Conservation (phyloP, 495 filamentous ascomycete genomes). For the Lasiosphaeris hirsuta region DNA sequence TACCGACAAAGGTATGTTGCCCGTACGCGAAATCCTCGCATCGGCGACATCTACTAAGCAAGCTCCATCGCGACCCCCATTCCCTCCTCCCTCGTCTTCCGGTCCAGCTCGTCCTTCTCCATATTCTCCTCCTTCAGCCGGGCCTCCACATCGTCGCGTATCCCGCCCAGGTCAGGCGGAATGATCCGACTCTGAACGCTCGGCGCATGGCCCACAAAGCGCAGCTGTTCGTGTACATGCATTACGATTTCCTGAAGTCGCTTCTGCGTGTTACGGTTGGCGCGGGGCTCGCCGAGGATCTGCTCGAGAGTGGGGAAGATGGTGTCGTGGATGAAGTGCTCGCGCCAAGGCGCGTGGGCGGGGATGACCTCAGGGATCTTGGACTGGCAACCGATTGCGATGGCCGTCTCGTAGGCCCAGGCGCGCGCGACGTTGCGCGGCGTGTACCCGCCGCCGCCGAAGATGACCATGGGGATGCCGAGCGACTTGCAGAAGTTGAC, state of each 20-base stretch:
- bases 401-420: constrained; percentile 93
- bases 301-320: constrained; percentile 74
- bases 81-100: constrained; percentile 41
- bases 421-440: constrained; percentile 92
- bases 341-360: constrained; percentile 67
- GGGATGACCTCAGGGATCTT: constrained; percentile 71
- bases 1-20: too few relatives aligned
- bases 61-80: constrained; percentile 41
- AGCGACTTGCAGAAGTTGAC: constrained; percentile 81
- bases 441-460: constrained; percentile 97
- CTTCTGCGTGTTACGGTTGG: constrained; percentile 75
- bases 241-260: constrained; percentile 71
- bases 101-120: constrained; percentile 51
- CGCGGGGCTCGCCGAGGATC: constrained; percentile 52
- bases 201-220: constrained; percentile 79
- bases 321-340: constrained; percentile 79
- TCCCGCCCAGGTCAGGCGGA: constrained; percentile 68
- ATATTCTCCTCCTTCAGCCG: constrained; percentile 69
- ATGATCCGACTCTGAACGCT: constrained; percentile 83
- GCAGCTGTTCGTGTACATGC: constrained; percentile 77
- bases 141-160: constrained; percentile 77
- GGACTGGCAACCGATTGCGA: constrained; percentile 73
- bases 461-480: constrained; percentile 74
- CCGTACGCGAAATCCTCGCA: too few relatives aligned
- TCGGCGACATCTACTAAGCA: constrained; percentile 8